These are phyloP conservation scores for Meredithiella fracta DNA, from an alignment of 2,329 filamentous ascomycete species.

Conservation along the genomic window DNA sequence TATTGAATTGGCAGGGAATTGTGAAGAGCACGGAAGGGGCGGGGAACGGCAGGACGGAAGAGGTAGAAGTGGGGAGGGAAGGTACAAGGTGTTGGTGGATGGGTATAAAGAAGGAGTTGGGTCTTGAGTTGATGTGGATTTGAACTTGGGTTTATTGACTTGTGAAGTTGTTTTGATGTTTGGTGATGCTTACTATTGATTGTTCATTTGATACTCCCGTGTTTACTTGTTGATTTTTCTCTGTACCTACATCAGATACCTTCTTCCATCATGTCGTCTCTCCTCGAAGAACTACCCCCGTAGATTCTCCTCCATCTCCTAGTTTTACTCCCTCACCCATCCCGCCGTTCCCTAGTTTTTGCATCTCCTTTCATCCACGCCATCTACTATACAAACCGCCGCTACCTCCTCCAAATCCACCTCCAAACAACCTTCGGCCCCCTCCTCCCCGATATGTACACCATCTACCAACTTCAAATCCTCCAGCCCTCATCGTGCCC, in stretches of 20 bases:
- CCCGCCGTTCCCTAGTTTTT: constrained; percentile 5
- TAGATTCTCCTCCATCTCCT: constrained; percentile 11
- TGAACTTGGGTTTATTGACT: too few species aligned
- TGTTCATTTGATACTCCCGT: background rate
- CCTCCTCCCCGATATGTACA: constrained; percentile 10
- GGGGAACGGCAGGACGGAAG: too few species aligned
- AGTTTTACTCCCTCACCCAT: background rate
- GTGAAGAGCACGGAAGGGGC: too few species aligned
- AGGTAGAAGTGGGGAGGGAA: too few species aligned
- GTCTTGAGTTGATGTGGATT: too few species aligned
- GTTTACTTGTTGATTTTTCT: background rate
- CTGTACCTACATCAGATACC: background rate
- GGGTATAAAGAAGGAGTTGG: too few species aligned
- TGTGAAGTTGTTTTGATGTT: background rate
- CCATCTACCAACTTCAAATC: constrained; percentile 10
- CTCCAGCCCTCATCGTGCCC: constrained; percentile 5
- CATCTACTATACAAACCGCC: constrained; percentile 7
- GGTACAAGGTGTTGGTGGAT: too few species aligned
- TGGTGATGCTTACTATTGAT: background rate
- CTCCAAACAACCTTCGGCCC: constrained; percentile 7
- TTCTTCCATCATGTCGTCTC: background rate
- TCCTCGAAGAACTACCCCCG: constrained; percentile 10
- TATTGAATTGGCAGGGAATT: too few species aligned
- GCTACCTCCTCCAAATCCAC: constrained; percentile 8
- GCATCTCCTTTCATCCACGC: constrained; percentile 9